Percentiles rank a stretch among this genome's conserved stretches.
Conservation (phyloP, 768 basidiomycete genomes). For the Fistulinella prunicolor region DNA sequence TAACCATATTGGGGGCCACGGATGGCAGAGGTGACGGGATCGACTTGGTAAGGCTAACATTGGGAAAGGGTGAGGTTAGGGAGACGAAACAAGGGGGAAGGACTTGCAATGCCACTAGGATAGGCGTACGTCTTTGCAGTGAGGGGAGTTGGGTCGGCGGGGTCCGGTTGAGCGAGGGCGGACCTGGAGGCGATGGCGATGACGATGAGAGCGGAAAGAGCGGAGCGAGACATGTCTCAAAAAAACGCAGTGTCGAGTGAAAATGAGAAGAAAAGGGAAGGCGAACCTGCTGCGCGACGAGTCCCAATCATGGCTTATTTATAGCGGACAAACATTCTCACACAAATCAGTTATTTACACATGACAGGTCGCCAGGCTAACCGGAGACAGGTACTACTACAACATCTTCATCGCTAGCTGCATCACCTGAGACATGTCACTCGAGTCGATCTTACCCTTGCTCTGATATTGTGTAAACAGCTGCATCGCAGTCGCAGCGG, state of each 20-base stretch:
- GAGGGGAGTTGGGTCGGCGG: constrained; percentile 48
- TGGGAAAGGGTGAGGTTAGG: background rate
- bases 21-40: constrained; percentile 36
- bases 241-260: background rate
- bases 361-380: too few relatives aligned
- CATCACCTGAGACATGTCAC: constrained; percentile 29
- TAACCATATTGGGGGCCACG: constrained; percentile 65
- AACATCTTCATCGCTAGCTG: constrained; percentile 25
- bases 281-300: background rate
- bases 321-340: background rate
- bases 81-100: background rate
- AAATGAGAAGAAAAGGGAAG: background rate
- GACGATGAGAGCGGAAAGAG: constrained; percentile 41
- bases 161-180: constrained; percentile 32
- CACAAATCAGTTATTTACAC: too few relatives aligned
- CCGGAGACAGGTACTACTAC: too few relatives aligned
- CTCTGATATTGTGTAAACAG: constrained; percentile 23
- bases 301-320: constrained; percentile 2
- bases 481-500: constrained; percentile 31
- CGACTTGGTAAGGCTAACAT: constrained; percentile 51
- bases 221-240: constrained; percentile 46
- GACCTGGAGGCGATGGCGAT: constrained; percentile 29
- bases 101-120: constrained; percentile 41
- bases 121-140: constrained; percentile 44
- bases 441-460: constrained; percentile 27